These are phyloP conservation scores for Zygotorulaspora florentina DNA, from an alignment of 805 yeast species.

Conservation along the genomic window DNA sequence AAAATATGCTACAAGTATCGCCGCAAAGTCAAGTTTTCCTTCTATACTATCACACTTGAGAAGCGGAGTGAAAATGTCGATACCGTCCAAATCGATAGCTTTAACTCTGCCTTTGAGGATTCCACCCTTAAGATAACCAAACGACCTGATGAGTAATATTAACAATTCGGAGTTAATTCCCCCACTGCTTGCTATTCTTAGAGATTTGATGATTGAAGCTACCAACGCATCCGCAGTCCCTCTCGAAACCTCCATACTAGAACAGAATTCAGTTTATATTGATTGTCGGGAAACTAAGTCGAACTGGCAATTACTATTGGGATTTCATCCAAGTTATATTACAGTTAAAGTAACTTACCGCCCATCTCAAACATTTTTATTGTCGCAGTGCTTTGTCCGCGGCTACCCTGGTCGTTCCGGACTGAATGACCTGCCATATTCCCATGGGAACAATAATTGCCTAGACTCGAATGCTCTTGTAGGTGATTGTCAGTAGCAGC, in stretches of 20 bases:
- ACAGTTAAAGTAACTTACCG: no score
- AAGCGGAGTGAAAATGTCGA: constrained; percentile 16
- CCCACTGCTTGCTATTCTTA: constrained; percentile 2
- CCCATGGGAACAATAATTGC: no score
- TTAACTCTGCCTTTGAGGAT: constrained; percentile 3
- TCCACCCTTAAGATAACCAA: not conserved
- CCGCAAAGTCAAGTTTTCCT: constrained; percentile 15
- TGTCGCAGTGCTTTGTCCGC: no score
- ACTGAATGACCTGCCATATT: no score
- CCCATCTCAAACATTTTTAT: no score
- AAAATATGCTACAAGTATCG: constrained; percentile 23
- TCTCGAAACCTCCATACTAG: no score
- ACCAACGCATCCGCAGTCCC: constrained; percentile 6
- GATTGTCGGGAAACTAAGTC: no score
- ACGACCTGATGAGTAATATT: not conserved
- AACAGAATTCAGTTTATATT: no score
- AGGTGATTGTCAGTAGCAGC: constrained; percentile 7
- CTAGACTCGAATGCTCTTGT: not conserved
- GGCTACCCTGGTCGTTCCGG: no score
- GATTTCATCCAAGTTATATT: no score
- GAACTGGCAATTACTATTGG: no score
- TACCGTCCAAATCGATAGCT: constrained; percentile 1
- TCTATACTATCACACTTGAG: constrained; percentile 5
- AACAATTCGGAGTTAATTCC: not conserved
- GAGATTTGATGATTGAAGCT: constrained; percentile 5